phyloP scores from a whole-genome alignment of 208 protist genomes.

The Tritrichomonas foetus region DNA sequence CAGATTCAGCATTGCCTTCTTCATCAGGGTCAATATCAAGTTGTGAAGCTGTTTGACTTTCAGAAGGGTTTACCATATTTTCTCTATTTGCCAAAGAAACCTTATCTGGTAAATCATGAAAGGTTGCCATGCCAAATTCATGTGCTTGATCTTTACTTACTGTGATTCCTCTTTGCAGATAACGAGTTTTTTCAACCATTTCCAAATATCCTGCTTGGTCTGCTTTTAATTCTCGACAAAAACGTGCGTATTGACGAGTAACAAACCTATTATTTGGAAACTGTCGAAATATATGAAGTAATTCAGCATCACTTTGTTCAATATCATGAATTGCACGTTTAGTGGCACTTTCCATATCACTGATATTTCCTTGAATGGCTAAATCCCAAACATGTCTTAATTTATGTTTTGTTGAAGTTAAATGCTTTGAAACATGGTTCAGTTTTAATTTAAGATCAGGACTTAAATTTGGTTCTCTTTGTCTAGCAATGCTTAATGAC shows the following conservation, averaged over 20 bases:
- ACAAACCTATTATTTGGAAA: slow-evolving; percentile 1
- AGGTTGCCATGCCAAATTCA: background rate
- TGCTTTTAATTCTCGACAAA: background rate
- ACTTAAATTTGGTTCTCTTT: background rate
- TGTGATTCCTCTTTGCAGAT: background rate
- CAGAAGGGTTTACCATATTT: background rate
- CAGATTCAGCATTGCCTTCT: background rate
- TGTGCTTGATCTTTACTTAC: background rate
- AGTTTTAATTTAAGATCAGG: background rate
- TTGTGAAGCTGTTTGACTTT: background rate
- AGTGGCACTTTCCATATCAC: background rate
- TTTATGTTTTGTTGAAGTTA: background rate
- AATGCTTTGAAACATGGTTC: background rate
- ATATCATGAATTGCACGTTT: background rate
- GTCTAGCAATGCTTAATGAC: background rate
- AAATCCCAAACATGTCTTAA: background rate
- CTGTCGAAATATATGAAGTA: background rate
- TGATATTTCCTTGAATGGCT: background rate
- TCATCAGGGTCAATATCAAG: background rate
- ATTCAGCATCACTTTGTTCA: background rate
- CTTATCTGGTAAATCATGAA: background rate
- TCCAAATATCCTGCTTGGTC: background rate
- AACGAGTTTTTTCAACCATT: background rate
- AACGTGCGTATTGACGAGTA: background rate
- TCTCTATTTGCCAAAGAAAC: too few species aligned